Percentiles rank a stretch among this genome's conserved stretches.
These are phyloP conservation scores for Hanseniaspora jakobsenii DNA, from an alignment of 805 yeast species.

Conservation along the genomic window DNA sequence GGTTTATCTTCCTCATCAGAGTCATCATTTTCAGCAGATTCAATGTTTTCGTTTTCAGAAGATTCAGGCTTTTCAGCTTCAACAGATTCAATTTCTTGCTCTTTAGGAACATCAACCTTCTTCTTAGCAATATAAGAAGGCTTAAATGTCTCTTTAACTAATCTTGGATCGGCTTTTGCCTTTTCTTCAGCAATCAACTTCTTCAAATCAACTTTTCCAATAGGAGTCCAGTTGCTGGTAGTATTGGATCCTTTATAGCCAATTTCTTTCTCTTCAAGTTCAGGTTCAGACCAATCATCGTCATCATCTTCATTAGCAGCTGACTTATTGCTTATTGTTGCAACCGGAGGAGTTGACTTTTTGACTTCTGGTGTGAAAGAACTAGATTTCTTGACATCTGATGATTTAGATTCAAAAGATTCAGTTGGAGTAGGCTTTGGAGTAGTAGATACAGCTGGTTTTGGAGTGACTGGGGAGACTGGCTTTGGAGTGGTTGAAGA, in stretches of 20 bases:
- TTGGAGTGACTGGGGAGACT: conserved; percentile 11
- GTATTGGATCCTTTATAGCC: conserved; percentile 36
- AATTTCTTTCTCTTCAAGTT: conserved; percentile 36
- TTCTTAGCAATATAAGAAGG: conserved; percentile 19
- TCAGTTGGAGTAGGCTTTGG: conserved; percentile 16
- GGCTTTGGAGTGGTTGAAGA: conserved; percentile 19
- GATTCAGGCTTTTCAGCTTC: conserved; percentile 28
- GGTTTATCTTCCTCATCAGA: conserved; percentile 27
- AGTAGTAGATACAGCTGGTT: conserved; percentile 26
- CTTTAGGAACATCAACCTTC: conserved; percentile 19
- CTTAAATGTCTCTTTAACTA: conserved; percentile 23
- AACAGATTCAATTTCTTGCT: conserved; percentile 28
- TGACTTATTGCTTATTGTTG: no score
- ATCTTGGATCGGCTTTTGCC: conserved; percentile 34
- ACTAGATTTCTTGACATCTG: conserved; percentile 4
- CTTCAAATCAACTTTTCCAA: conserved; percentile 46
- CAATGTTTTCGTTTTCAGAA: conserved; percentile 26
- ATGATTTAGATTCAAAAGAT: conserved; percentile 17
- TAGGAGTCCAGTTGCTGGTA: conserved; percentile 43
- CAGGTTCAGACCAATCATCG: conserved; percentile 38
- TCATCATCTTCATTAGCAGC: conserved; percentile 23
- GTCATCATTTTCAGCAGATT: conserved; percentile 18
- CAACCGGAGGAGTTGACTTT: conserved; percentile 14
- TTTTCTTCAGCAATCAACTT: conserved; percentile 35
- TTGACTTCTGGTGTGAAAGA: no score